phyloP scores from a whole-genome alignment of 2,329 filamentous ascomycete species.

The Cryphonectria japonica region DNA sequence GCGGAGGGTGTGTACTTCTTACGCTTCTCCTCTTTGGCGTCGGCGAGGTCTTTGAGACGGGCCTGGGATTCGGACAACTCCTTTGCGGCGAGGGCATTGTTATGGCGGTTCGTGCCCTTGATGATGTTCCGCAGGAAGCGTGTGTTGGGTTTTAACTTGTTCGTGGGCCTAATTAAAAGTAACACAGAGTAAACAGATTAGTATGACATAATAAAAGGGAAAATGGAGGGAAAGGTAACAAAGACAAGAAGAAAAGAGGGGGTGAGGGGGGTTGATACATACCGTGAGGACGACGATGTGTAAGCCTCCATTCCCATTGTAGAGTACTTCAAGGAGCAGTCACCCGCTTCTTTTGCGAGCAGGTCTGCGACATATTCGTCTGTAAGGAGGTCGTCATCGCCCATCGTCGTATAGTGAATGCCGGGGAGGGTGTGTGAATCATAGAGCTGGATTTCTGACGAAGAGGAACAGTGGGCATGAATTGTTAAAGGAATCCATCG shows the following conservation, averaged over 20 bases:
- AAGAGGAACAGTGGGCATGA: background rate
- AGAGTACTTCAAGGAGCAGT: slow-evolving; percentile 74
- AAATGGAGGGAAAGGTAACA: background rate
- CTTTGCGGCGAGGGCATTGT: slow-evolving; percentile 81
- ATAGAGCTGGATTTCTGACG: background rate
- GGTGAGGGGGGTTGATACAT: slow-evolving; percentile 27
- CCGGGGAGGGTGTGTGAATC: background rate
- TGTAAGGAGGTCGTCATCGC: slow-evolving; percentile 58
- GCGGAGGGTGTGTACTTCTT: slow-evolving; percentile 50
- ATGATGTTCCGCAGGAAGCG: slow-evolving; percentile 88
- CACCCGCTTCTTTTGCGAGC: slow-evolving; percentile 78
- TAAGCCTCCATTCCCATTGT: slow-evolving; percentile 73
- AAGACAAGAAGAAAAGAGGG: slow-evolving; percentile 15
- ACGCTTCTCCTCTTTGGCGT: slow-evolving; percentile 49
- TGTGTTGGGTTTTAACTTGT: slow-evolving; percentile 86
- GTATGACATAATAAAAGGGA: slow-evolving; percentile 23
- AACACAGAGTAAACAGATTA: background rate
- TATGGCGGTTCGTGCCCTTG: slow-evolving; percentile 85
- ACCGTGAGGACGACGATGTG: slow-evolving; percentile 39
- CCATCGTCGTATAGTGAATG: slow-evolving; percentile 38
- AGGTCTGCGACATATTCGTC: slow-evolving; percentile 82
- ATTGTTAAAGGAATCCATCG: background rate
- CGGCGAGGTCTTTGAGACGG: slow-evolving; percentile 66
- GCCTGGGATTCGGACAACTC: slow-evolving; percentile 79
- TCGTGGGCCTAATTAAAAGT: slow-evolving; percentile 55